Conservation (phyloP, 1,284 basidiomycete genomes). For the Ustilago bromivora region DNA sequence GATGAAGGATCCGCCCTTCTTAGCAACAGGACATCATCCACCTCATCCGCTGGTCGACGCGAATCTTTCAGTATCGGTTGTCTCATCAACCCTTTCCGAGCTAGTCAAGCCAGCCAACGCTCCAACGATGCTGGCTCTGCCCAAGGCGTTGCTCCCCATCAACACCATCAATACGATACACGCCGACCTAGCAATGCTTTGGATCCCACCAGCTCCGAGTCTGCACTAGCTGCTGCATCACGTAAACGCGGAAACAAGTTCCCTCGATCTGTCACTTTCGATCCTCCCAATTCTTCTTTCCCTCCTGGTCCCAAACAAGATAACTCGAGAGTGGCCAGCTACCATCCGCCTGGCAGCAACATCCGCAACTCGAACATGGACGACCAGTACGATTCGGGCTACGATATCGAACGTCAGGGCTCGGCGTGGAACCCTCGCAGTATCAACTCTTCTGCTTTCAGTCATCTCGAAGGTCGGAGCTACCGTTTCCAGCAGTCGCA, state of each 20-base stretch:
- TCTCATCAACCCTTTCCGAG: slow-evolving; percentile 41
- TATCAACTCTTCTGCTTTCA: slow-evolving; percentile 55
- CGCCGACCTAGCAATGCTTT: slow-evolving; percentile 46
- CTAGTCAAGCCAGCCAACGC: slow-evolving; percentile 1
- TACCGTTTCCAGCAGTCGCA: slow-evolving; percentile 51
- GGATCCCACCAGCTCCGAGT: slow-evolving; percentile 24
- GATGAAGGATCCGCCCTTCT: slow-evolving; percentile 21
- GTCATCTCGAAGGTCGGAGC: slow-evolving; percentile 64
- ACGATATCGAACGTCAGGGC: slow-evolving; percentile 47
- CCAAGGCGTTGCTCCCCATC: neutral
- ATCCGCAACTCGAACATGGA: slow-evolving; percentile 19
- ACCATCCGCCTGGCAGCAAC: slow-evolving; percentile 29
- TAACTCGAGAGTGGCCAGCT: slow-evolving; percentile 23
- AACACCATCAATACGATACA: slow-evolving; percentile 25
- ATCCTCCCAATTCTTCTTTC: slow-evolving; percentile 46
- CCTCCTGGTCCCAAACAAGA: slow-evolving; percentile 41
- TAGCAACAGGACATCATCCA: neutral
- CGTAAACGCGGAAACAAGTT: slow-evolving; percentile 36
- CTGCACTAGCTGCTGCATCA: slow-evolving; percentile 7
- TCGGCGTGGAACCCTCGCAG: slow-evolving; percentile 29
- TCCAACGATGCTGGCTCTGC: slow-evolving; percentile 2
- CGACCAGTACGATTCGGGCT: slow-evolving; percentile 32
- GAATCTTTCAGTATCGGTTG: slow-evolving; percentile 38
- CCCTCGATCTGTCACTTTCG: slow-evolving; percentile 47
- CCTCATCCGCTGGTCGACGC: slow-evolving; percentile 14